Base-by-base conservation (phyloP, 768 basidiomycete species). In the Suillus variegatus region DNA sequence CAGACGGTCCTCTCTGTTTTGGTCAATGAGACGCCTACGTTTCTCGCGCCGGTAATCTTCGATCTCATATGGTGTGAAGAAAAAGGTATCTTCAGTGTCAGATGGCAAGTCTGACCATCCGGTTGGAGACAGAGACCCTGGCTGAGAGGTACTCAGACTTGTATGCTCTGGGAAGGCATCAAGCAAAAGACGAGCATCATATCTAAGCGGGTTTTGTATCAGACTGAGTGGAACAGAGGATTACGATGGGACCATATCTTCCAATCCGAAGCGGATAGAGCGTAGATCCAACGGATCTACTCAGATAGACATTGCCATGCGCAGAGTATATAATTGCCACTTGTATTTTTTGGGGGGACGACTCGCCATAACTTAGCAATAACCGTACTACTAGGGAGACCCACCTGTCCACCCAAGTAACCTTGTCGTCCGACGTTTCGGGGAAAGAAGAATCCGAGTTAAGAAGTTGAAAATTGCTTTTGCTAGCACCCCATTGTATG, bases 41-140 rank as follows among this genome's bases (percentile, higher is more conserved):
- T 94, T 93, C 46, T 88, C 86, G 28, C 86, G 82, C 44, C 81
- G 82, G 66, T 88, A 88, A 65, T 90, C 90, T 16, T 88, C 87
- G 3, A 82, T 77, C 68, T 95, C 94, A 7, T 82, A 81, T 0
- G 84, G 84, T 0, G 86, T 82, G 66, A 95, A 84, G 78, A 92
- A 92, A 76, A 94, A 96, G 0, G 85, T 90, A 69, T 96, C 94
- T 78, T 95, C 94, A 6, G 86, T 74, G 71, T 95, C 94, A 0
- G 94, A 94, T 6, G 93, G 89, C 3, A 95, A 83, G 74, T 94
- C 90, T 0, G 89, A 90, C 93, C 93, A 95, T 9, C 91, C 92
- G 4, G 82, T 77, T 3, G 86, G 84, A 0, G 88, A 86, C 28
- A 73, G 76, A 1, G 82, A 36, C 25, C 61, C 44, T 44, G 41